These are phyloP conservation scores for Umbilicus rupestris DNA, from an alignment of 164 flowering plant species.

Conservation along the genomic window DNA sequence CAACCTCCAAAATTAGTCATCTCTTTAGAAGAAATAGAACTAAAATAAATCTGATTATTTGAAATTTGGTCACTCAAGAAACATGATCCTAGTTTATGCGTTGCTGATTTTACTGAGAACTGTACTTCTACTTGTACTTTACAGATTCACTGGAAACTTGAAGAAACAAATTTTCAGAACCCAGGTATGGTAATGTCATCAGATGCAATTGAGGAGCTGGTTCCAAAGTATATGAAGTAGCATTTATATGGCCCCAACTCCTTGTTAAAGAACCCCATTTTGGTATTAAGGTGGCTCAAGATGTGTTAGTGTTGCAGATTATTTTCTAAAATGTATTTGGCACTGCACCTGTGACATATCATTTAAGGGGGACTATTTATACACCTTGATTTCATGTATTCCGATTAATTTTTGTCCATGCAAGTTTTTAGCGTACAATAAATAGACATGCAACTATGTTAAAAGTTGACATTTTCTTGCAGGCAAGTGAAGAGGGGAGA, in stretches of 20 bases:
- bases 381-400: background rate
- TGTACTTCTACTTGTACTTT: conserved; percentile 13
- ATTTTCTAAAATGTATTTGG: background rate
- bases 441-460: too few species aligned
- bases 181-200: conserved; percentile 44
- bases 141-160: conserved; percentile 69
- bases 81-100: background rate
- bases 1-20: background rate
- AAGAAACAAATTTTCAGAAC: conserved; percentile 42
- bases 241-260: background rate
- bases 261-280: background rate
- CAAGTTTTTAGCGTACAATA: too few species aligned
- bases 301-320: background rate
- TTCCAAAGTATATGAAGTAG: conserved; percentile 20
- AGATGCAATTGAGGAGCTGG: conserved; percentile 61
- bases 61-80: background rate
- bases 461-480: too few species aligned
- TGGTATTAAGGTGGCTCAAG: background rate
- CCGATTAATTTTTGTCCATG: too few species aligned
- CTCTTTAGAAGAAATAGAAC: background rate
- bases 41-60: background rate
- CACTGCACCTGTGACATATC: background rate
- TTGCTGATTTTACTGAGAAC: background rate
- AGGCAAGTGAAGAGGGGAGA: too few species aligned
- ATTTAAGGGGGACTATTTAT: background rate